phyloP scores from a whole-genome alignment of 495 filamentous ascomycete genomes.

The Aspergillus sparsus region DNA sequence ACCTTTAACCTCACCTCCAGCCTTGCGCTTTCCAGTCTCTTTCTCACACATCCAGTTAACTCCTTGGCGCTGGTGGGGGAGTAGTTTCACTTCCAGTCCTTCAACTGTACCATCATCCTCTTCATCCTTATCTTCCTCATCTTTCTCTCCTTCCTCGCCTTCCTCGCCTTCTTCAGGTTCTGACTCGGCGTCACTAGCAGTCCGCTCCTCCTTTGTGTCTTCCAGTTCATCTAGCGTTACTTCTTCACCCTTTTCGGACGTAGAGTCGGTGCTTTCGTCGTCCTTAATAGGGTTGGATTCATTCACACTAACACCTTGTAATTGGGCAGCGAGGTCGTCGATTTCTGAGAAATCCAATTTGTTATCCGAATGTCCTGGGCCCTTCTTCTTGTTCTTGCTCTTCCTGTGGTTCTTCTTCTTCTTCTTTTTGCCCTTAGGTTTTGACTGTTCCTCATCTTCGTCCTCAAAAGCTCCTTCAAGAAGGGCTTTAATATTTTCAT shows the following conservation, averaged over 20 bases:
- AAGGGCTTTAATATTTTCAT: conserved; percentile 82
- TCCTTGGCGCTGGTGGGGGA: conserved; percentile 91
- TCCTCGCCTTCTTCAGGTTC: conserved; percentile 41
- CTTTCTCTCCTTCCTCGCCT: conserved; percentile 50
- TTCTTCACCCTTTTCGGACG: conserved; percentile 21
- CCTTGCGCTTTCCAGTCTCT: conserved; percentile 76
- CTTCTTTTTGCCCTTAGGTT: conserved; percentile 55
- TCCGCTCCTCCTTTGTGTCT: conserved; percentile 16
- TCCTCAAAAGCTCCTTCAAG: conserved; percentile 87
- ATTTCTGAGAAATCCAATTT: conserved; percentile 39
- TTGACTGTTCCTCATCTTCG: conserved; percentile 63
- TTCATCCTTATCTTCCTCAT: conserved; percentile 59
- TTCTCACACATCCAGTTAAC: conserved; percentile 91
- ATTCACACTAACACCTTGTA: conserved; percentile 58
- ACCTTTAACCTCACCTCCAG: conserved; percentile 69
- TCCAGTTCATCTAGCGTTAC: conserved; percentile 26
- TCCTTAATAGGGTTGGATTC: conserved; percentile 33
- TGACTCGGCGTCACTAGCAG: conserved; percentile 17
- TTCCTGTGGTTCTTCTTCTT: conserved; percentile 36
- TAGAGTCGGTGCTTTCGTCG: conserved; percentile 36
- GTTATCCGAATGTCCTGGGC: conserved; percentile 32
- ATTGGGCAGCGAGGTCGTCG: conserved; percentile 59
- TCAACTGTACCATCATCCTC: conserved; percentile 74
- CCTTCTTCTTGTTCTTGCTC: conserved; percentile 53
- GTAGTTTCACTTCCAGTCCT: conserved; percentile 79